Evolutionary conservation across 306 rosid genomes (phyloP), one percentile per base, ranked within the genome.

Genomic region (Dalbergia cultrata): DNA sequence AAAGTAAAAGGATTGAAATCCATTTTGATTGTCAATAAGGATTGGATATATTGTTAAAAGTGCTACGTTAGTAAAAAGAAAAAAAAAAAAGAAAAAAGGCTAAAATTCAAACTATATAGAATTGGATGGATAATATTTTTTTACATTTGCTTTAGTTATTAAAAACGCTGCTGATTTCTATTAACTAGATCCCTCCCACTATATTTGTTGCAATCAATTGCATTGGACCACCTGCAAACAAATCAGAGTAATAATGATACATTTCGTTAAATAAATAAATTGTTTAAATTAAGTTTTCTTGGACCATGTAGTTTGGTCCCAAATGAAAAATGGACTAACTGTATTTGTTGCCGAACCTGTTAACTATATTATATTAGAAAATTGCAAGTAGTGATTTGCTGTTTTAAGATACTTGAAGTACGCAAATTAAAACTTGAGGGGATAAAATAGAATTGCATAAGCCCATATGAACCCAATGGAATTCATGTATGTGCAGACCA

Each of bases 181-280:
- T 65, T 62, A 63, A 45, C 19, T 35, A 41, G 53, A 44, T 7
- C 14, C 73, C 31, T 50, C 61, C 64, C 16, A 12, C 45, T 3
- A 9, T 60, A 49, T 64, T n/a, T n/a, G 63, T 76, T 65, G 68
- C 67, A 68, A 59, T 68, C 72, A 45, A 59, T 69, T 59, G 85
- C 26, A 75, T 39, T 75, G 85, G 85, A 82, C 85, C 85, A 69
- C 76, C 59, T 9, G 17, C 60, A 65, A 52, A 37, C 33, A 37
- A 53, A 41, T 67, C 22, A 43, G 50, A 45, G 49, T 45, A 62
- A 39, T 41, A 37, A 4, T 37, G 16, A 67, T 52, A 13, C 68
- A 58, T 74, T 74, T 58, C 44, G 44, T 19, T 39, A 33, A 31
- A 7, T 33, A 61, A 44, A 47, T 47, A 53, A 16, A 53, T 11